phyloP scores from a whole-genome alignment of 192 early-diverging fungal species.

The Rhizophagus prolifer region DNA sequence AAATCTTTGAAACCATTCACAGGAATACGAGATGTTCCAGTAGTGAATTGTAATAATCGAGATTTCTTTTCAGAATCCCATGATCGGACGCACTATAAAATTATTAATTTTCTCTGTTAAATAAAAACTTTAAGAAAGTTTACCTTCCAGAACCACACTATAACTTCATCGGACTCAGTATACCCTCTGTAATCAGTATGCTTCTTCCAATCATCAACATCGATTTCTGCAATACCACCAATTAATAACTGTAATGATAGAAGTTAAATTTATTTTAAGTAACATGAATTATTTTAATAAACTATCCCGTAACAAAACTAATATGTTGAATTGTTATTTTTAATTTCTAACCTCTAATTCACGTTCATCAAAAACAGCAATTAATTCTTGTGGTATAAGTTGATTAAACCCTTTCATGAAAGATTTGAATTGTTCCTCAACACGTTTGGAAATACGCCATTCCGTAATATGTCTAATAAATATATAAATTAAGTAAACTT shows the following conservation, averaged over 20 bases:
- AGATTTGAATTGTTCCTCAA: conserved; percentile 96
- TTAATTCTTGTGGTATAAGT: conserved; percentile 91
- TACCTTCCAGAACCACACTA: conserved; percentile 96
- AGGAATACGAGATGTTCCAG: conserved; percentile 95
- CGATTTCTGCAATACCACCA: conserved; percentile 94
- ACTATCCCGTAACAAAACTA: background rate
- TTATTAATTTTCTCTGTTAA: background rate
- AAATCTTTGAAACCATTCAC: conserved; percentile 99
- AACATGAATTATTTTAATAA: background rate
- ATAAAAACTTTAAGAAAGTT: background rate
- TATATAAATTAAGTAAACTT: conserved; percentile 8
- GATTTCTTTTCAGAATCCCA: conserved; percentile 95
- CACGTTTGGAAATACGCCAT: conserved; percentile 84
- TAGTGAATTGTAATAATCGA: conserved; percentile 94
- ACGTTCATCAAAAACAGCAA: conserved; percentile 96
- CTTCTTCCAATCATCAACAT: conserved; percentile 99
- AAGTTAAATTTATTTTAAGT: background rate
- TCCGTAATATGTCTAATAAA: conserved; percentile 66
- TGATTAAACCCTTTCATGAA: conserved; percentile 95
- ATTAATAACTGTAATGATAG: conserved; percentile 67
- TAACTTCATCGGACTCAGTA: conserved; percentile 93
- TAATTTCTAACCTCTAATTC: conserved; percentile 70
- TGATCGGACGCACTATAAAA: conserved; percentile 62
- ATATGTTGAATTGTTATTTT: background rate
- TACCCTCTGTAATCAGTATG: conserved; percentile 97